A percentile compares a stretch with the other conserved stretches of the same genome.
Conservation (phyloP, 2,329 filamentous ascomycete genomes). For the Scedosporium dehoogii region DNA sequence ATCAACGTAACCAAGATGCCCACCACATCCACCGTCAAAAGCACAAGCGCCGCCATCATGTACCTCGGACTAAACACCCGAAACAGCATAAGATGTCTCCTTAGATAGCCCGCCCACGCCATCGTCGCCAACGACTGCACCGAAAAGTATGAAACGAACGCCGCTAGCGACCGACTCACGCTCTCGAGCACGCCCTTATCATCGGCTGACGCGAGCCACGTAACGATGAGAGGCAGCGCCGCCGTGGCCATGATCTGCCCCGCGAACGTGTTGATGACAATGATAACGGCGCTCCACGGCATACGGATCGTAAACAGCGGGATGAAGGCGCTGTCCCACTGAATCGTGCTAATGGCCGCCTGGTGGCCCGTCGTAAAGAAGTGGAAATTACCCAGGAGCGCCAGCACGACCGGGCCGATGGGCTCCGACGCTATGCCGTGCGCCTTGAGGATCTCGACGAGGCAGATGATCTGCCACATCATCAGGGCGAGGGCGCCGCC, state of each 20-base stretch:
- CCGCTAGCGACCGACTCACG: constrained; percentile 59
- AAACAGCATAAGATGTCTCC: constrained; percentile 93
- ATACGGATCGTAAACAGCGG: constrained; percentile 74
- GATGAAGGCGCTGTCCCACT: constrained; percentile 95
- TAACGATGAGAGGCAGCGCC: constrained; percentile 67
- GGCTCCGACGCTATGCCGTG: constrained; percentile 53
- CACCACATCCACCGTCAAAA: constrained; percentile 71
- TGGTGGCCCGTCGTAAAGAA: constrained; percentile 99
- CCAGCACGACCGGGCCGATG: constrained; percentile 76
- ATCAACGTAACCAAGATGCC: constrained; percentile 60
- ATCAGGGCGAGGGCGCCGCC: constrained; percentile 73
- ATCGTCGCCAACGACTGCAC: constrained; percentile 78
- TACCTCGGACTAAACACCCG: constrained; percentile 87
- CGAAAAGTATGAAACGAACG: constrained; percentile 73
- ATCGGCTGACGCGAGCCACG: constrained; percentile 84
- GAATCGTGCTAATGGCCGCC: constrained; percentile 74
- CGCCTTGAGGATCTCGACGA: constrained; percentile 54
- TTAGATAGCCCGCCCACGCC: constrained; percentile 77
- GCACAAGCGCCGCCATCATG: constrained; percentile 64
- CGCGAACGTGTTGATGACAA: constrained; percentile 79
- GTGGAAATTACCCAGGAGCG: constrained; percentile 83
- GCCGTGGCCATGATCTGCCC: constrained; percentile 76
- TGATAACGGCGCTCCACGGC: constrained; percentile 76
- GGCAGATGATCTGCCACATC: constrained; percentile 79
- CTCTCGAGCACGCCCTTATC: constrained; percentile 59